Evolutionary conservation across 2,329 filamentous ascomycete genomes (phyloP).

Genomic region (Pseudogymnoascus sp.): DNA sequence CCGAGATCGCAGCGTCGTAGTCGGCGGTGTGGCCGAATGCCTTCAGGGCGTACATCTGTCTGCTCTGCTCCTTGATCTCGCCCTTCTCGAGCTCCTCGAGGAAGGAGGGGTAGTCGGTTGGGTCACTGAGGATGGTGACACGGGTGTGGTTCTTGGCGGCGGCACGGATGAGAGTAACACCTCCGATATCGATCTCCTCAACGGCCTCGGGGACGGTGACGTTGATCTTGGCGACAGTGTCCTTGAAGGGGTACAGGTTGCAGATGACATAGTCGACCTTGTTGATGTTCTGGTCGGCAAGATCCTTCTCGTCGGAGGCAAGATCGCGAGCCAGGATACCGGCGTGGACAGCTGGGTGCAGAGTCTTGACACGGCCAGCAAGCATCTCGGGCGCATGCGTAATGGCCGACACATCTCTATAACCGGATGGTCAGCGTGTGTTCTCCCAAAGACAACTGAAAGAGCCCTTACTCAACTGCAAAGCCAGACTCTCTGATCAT

Average conservation of each 20-base stretch:
- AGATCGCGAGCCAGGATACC: constrained; percentile 91
- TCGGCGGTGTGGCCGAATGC: constrained; percentile 97
- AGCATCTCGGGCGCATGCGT: constrained; percentile 97
- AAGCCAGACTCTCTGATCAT: constrained; percentile 97
- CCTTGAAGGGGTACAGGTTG: constrained; percentile 99
- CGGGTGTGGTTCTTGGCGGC: constrained; percentile 96
- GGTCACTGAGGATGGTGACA: constrained; percentile 93
- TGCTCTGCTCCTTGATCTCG: constrained; percentile 75
- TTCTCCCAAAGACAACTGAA: not conserved
- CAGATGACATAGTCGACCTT: constrained; percentile 95
- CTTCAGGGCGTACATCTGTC: constrained; percentile 88
- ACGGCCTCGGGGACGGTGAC: constrained; percentile 95
- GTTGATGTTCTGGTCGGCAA: constrained; percentile 88
- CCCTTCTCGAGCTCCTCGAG: constrained; percentile 81
- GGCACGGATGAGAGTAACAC: constrained; percentile 90
- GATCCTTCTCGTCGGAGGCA: constrained; percentile 91
- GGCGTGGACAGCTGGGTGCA: constrained; percentile 84
- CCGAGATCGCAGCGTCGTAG: constrained; percentile 89
- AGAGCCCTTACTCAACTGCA: constrained; percentile 72
- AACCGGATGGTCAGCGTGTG: not conserved
- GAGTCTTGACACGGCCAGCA: constrained; percentile 84
- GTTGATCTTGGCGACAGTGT: constrained; percentile 93
- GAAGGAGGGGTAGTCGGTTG: constrained; percentile 88
- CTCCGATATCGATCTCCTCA: constrained; percentile 97
- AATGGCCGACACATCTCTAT: constrained; percentile 94